Base-by-base conservation (phyloP, 331 rosid genomes). In the Quercus tomentella region DNA sequence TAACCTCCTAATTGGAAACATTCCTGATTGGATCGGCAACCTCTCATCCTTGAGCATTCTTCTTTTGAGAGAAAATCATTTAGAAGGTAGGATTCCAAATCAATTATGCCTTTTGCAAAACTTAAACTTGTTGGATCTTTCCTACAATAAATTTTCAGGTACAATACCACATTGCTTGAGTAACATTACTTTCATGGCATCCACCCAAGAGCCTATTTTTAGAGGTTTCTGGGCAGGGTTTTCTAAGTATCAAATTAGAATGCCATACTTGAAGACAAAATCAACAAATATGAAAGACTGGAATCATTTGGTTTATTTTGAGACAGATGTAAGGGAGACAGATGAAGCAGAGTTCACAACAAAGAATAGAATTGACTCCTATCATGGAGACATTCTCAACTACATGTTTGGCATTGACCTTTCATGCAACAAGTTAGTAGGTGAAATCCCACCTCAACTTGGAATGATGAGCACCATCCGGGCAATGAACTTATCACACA, bases 151-250 rank as follows among this genome's bases (percentile, higher is more conserved):
- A 26, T 26, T 26, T 26, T 26, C 28, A 26, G 3, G 28, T 26
- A 26, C 28, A 26, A 26, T 26, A 26, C 28, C 28, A 26, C 28
- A 26, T 2, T 26, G 28, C 28, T 26, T 31, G 9, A 17, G 23
- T 16, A 30, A 66, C 8, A 31, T 66, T 15, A 4, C 43, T 2
- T 31, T 31, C 7, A 1, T 5, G 10, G n/a, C 7, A 11, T 43
- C 51, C 51, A 2, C 4, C 51, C 11, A 43, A 43, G 0, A 43
- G 11, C 14, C 14, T 2, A 11, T 0, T 43, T 2, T 2, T 0
- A 2, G 15, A 43, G 15, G 1, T 43, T 10, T 2, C 8, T 0
- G 0, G 0, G 0, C 0, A 0, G 0, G 0, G 2, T 5, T 33
- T 33, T 6, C 2, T 5, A 1, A 1, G 8, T 6, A 6, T 0